Conservation (phyloP, 371 early-diverging fungal genomes). For the Syncephalastrum monosporum region DNA sequence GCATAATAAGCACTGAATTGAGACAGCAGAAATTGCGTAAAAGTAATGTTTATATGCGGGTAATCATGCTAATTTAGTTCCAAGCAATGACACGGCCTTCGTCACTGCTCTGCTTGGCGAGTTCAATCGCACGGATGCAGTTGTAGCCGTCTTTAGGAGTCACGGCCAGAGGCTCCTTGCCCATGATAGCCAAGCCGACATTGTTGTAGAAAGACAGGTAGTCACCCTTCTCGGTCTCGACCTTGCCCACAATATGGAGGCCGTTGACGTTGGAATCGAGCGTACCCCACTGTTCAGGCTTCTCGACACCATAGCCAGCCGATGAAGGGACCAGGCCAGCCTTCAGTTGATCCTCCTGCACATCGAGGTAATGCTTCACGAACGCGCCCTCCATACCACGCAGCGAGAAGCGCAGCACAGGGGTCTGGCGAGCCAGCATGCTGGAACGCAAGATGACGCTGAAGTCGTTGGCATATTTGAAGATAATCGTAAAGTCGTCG, state of each 20-base stretch:
- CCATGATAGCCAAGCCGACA: conserved; percentile 58
- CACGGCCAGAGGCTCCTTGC: conserved; percentile 54
- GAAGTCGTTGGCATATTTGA: conserved; percentile 58
- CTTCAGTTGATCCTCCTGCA: conserved; percentile 77
- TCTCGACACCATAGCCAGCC: conserved; percentile 57
- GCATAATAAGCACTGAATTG: too few species aligned
- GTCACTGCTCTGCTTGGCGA: conserved; percentile 64
- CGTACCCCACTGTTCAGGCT: conserved; percentile 45
- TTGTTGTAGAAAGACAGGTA: conserved; percentile 68
- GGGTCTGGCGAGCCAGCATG: conserved; percentile 69
- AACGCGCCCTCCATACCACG: conserved; percentile 72
- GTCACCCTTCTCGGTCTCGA: conserved; percentile 58
- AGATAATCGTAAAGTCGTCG: conserved; percentile 65
- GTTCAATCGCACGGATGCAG: conserved; percentile 70
- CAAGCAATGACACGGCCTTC: conserved; percentile 36
- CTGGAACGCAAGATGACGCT: conserved; percentile 65
- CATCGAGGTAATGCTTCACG: conserved; percentile 67
- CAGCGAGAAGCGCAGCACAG: conserved; percentile 65
- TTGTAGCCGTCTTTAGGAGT: conserved; percentile 66
- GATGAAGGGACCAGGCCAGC: conserved; percentile 53
- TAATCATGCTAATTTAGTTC: too few species aligned
- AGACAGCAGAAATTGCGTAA: too few species aligned
- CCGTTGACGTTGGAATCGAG: conserved; percentile 56
- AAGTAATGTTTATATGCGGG: too few species aligned
- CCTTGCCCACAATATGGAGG: conserved; percentile 54